Evolutionary conservation across 2,329 filamentous ascomycete species (phyloP).

Genomic region (Dactylellina sp.): DNA sequence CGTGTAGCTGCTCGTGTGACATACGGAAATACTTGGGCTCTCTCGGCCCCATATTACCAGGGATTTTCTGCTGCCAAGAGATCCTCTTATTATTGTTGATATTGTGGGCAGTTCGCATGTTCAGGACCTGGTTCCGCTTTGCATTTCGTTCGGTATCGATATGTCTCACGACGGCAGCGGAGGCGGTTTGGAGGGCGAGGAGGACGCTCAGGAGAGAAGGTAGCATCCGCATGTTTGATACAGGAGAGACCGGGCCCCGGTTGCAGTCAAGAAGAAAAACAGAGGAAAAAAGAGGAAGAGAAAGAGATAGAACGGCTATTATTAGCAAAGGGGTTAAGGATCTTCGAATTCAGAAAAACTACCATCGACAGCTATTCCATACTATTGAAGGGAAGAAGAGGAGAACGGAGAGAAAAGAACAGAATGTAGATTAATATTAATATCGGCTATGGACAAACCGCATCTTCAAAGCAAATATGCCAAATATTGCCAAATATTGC

Average conservation of each 20-base stretch:
- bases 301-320: neutral
- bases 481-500: too few relatives aligned
- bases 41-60: neutral
- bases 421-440: too few relatives aligned
- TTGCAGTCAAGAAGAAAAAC: neutral
- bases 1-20: neutral
- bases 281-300: neutral
- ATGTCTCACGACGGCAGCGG: neutral
- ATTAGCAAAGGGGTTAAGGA: neutral
- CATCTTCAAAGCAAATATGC: too few relatives aligned
- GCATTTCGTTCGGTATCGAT: conserved; percentile 1
- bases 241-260: neutral
- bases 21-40: conserved; percentile 52
- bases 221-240: neutral
- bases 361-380: too few relatives aligned
- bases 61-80: neutral
- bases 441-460: too few relatives aligned
- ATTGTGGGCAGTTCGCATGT: too few relatives aligned
- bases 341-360: too few relatives aligned
- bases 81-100: neutral
- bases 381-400: too few relatives aligned
- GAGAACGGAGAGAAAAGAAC: too few relatives aligned
- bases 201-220: conserved; percentile 1
- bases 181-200: neutral
- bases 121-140: neutral